Percentiles rank a stretch among this genome's conserved stretches.
Conservation (phyloP, 805 yeast genomes). For the Metschnikowia kofuensis region DNA sequence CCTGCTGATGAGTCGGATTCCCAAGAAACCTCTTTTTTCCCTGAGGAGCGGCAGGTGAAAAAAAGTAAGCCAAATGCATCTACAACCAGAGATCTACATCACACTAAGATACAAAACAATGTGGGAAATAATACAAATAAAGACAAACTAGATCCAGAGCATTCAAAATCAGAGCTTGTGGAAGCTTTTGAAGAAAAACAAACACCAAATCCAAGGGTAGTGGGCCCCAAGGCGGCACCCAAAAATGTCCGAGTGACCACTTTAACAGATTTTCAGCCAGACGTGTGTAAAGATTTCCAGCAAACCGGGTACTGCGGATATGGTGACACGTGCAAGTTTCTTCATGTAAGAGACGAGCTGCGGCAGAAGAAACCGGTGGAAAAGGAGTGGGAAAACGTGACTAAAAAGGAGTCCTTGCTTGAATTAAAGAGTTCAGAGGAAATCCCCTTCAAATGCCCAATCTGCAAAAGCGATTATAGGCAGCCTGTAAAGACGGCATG, state of each 20-base stretch:
- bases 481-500: conserved; percentile 60
- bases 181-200: neutral
- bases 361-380: conserved; percentile 62
- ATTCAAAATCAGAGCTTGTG: neutral
- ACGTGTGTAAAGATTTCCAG: conserved; percentile 87
- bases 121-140: neutral
- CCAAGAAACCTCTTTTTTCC: neutral
- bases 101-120: neutral
- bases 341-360: conserved; percentile 87
- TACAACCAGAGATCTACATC: neutral
- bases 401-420: conserved; percentile 6
- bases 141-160: neutral
- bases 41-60: conserved; percentile 1
- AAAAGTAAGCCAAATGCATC: neutral
- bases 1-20: neutral
- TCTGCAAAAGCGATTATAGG: conserved; percentile 56
- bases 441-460: conserved; percentile 58
- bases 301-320: conserved; percentile 95
- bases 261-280: conserved; percentile 83
- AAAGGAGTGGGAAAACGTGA: conserved; percentile 65
- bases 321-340: conserved; percentile 94
- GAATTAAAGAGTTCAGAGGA: neutral
- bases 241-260: conserved; percentile 59
- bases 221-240: conserved; percentile 30
- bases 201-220: conserved; percentile 1